phyloP scores from a whole-genome alignment of 1,139 yeast genomes.

The Magnusiomyces starmeri region DNA sequence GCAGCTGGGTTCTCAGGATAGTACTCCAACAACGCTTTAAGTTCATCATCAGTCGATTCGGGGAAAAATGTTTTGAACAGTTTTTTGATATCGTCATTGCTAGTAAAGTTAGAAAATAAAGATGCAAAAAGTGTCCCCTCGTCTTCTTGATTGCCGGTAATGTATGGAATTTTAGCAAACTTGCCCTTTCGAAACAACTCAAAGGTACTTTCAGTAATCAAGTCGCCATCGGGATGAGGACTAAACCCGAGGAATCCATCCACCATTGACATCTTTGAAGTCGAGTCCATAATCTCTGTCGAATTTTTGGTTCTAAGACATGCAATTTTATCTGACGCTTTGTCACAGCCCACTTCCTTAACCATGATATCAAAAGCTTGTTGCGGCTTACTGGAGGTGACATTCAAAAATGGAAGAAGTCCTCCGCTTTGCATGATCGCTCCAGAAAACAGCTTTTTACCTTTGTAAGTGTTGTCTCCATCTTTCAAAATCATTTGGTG shows the following conservation, averaged over 20 bases:
- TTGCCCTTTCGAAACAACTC: conserved; percentile 15
- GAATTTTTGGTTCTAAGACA: conserved; percentile 17
- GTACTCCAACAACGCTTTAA: conserved; percentile 4
- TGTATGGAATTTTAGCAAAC: conserved; percentile 20
- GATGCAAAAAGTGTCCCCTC: conserved; percentile 23
- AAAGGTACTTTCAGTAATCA: conserved; percentile 13
- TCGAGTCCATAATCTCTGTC: not conserved
- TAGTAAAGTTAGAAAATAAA: conserved; percentile 12
- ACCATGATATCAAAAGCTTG: conserved; percentile 17
- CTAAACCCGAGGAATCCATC: conserved; percentile 14
- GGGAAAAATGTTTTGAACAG: conserved; percentile 12
- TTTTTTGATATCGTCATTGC: conserved; percentile 12
- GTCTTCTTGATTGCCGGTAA: conserved; percentile 22
- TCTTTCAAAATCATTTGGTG: conserved; percentile 22
- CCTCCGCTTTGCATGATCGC: conserved; percentile 28
- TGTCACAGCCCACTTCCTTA: conserved; percentile 17
- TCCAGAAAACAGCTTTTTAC: conserved; percentile 22
- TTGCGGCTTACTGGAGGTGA: conserved; percentile 16
- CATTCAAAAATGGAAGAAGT: conserved; percentile 14
- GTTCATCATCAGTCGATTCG: conserved; percentile 7
- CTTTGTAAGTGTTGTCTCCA: conserved; percentile 16
- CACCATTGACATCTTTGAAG: conserved; percentile 11
- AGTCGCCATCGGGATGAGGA: conserved; percentile 22
- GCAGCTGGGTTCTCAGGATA: conserved; percentile 18
- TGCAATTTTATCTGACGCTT: conserved; percentile 14